Conservation (phyloP, 2,329 filamentous ascomycete genomes). For the Aaosphaeria pasadenensis region DNA sequence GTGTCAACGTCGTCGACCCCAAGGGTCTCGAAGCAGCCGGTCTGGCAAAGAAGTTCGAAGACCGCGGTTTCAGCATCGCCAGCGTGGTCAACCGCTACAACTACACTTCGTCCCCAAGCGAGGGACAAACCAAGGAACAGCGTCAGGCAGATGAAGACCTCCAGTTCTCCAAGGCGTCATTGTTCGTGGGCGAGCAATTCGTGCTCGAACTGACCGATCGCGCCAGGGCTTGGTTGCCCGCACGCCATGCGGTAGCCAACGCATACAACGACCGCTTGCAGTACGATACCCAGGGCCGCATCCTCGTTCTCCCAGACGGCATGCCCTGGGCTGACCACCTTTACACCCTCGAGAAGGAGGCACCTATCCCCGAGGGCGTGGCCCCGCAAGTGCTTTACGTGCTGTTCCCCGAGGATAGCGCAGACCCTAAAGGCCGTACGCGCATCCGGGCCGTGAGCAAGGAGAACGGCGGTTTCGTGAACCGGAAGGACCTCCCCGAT, state of each 20-base stretch:
- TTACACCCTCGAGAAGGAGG: slow-evolving; percentile 73
- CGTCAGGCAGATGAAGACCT: slow-evolving; percentile 73
- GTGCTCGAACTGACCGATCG: slow-evolving; percentile 75
- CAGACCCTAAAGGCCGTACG: slow-evolving; percentile 75
- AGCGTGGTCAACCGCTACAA: slow-evolving; percentile 85
- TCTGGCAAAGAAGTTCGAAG: slow-evolving; percentile 77
- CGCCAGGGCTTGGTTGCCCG: slow-evolving; percentile 77
- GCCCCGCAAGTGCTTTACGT: slow-evolving; percentile 74
- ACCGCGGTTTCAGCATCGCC: slow-evolving; percentile 79
- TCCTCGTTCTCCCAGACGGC: slow-evolving; percentile 74
- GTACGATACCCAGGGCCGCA: slow-evolving; percentile 70
- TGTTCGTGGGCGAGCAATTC: slow-evolving; percentile 87
- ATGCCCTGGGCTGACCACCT: slow-evolving; percentile 97
- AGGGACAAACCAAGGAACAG: slow-evolving; percentile 35
- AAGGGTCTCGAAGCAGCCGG: slow-evolving; percentile 65
- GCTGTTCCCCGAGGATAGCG: slow-evolving; percentile 80
- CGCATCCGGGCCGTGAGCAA: slow-evolving; percentile 89
- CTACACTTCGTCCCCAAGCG: slow-evolving; percentile 52
- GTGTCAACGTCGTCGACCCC: slow-evolving; percentile 78
- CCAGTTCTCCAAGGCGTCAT: slow-evolving; percentile 73
- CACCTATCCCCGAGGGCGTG: slow-evolving; percentile 36
- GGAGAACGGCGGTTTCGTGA: slow-evolving; percentile 81
- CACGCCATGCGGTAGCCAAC: slow-evolving; percentile 71
- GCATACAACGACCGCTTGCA: slow-evolving; percentile 69
- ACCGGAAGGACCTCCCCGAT: slow-evolving; percentile 86